Percentiles rank a stretch among this genome's conserved stretches.
Evolutionary conservation across 805 yeast genomes (phyloP).

Genomic region (Candida coquimbonensis): DNA sequence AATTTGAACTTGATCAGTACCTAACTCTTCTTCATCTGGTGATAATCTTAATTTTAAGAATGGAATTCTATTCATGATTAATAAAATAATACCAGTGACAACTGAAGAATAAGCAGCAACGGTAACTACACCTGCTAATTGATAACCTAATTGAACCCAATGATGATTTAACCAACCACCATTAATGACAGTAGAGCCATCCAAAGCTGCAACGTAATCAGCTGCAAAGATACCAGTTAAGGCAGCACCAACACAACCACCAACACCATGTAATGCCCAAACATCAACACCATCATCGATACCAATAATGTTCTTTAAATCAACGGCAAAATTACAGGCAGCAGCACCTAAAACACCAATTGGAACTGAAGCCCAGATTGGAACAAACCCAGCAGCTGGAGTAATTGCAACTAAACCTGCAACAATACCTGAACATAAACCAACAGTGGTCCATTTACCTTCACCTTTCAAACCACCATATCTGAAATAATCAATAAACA

Average conservation of each 20-base stretch:
- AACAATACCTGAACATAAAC: constrained; percentile 89
- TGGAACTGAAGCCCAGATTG: constrained; percentile 80
- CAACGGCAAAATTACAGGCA: constrained; percentile 81
- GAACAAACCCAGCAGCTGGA: constrained; percentile 96
- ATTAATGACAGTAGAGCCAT: constrained; percentile 56
- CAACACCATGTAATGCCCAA: constrained; percentile 89
- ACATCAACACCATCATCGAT: constrained; percentile 96
- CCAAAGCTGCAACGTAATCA: constrained; percentile 79
- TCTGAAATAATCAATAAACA: constrained; percentile 77
- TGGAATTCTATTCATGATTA: constrained; percentile 68
- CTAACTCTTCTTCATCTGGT: constrained; percentile 81
- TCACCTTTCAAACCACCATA: constrained; percentile 37
- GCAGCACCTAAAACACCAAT: constrained; percentile 75
- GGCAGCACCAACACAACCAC: constrained; percentile 79
- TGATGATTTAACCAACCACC: constrained; percentile 91
- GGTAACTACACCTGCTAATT: constrained; percentile 70
- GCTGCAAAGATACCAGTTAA: constrained; percentile 92
- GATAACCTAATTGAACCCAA: constrained; percentile 79
- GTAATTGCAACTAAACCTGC: constrained; percentile 94
- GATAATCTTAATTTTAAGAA: constrained; percentile 74
- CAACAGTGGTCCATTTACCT: constrained; percentile 87
- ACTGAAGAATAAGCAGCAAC: constrained; percentile 70
- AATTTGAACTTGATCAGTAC: constrained; percentile 84
- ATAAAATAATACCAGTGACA: constrained; percentile 62
- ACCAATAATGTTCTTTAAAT: constrained; percentile 58